Base-by-base conservation (phyloP, 1,139 yeast species). In the Yamadazyma friedrichii region DNA sequence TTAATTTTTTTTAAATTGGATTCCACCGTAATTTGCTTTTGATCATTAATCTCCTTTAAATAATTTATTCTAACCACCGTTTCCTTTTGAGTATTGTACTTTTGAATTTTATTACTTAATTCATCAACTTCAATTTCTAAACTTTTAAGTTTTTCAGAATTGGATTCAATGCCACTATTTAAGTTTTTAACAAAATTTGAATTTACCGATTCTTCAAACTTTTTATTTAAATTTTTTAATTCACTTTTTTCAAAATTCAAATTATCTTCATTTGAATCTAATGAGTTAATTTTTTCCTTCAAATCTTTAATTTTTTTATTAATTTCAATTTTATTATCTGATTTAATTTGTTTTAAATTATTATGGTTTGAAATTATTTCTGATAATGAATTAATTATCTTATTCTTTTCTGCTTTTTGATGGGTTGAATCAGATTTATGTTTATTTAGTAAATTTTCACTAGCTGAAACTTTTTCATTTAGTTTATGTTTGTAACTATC, bases 41-140 rank as follows among this genome's bases (percentile, higher is more conserved):
- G 39, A 4, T 40, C 39, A 10, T 37, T 38, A 5, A 40, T n/a
- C 26, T 51, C 51, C 25, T 44, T 47, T 12, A 82, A 52, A 31
- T 79, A 56, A 0, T 71, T 64, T 2, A 78, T 53, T 49, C 74
- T 78, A 0, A 86, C 81, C 44, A 76, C 64, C 2, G 74, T 52
- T 40, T 82, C 93, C 1, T 86, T 70, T 53, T 80, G 84, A 46
- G 74, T 74, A 49, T 78, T 82, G 12, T 77, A 72, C 13, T 65
- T 59, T 5, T 76, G 60, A 6, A 86, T 66, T 33, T 76, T 72
- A 15, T 69, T 70, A 42, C 77, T 76, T 16, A 82, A 51, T 1
- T 68, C 69, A 10, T 86, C 94, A 15, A 80, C 53, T 20, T 78
- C 78, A 24, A 56, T 60, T 49, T 84, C 94, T 11, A 79, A 43